A percentile compares a stretch with the other conserved stretches of the same genome.
Evolutionary conservation across 2,329 filamentous ascomycete species (phyloP).

Genomic region (Colletotrichum lini): DNA sequence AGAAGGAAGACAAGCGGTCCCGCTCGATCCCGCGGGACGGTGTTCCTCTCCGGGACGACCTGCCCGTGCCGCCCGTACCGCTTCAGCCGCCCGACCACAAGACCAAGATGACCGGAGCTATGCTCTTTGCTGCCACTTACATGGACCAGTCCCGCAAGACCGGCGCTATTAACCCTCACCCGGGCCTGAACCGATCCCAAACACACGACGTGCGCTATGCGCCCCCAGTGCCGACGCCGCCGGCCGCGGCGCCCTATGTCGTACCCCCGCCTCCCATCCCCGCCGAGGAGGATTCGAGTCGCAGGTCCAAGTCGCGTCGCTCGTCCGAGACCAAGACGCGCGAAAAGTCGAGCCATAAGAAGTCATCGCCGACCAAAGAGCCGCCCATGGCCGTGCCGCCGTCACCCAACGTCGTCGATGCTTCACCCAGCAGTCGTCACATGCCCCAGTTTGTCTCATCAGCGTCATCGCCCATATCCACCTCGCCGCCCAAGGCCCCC

Average conservation of each 20-base stretch:
- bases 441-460: conserved; percentile 47
- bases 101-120: conserved; percentile 21
- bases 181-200: conserved; percentile 26
- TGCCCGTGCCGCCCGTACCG: conserved; percentile 16
- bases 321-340: conserved; percentile 41
- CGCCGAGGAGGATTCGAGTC: conserved; percentile 36
- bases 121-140: conserved; percentile 40
- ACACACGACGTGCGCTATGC: conserved; percentile 27
- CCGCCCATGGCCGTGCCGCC: conserved; percentile 32
- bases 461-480: conserved; percentile 46
- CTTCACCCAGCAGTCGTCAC: conserved; percentile 51
- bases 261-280: conserved; percentile 32
- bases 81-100: conserved; percentile 17
- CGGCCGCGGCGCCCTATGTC: conserved; percentile 19
- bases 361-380: conserved; percentile 35
- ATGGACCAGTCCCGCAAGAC: conserved; percentile 39
- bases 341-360: conserved; percentile 43
- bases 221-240: conserved; percentile 38
- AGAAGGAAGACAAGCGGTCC: conserved; percentile 46
- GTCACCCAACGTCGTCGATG: conserved; percentile 44
- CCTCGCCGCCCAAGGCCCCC: conserved; percentile 52
- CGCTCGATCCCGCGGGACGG: conserved; percentile 33
- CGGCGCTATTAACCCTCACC: conserved; percentile 12
- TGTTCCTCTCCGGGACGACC: conserved; percentile 12
- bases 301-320: conserved; percentile 42